Conservation (phyloP, 441 rosid species). For the Capsella rubella region DNA sequence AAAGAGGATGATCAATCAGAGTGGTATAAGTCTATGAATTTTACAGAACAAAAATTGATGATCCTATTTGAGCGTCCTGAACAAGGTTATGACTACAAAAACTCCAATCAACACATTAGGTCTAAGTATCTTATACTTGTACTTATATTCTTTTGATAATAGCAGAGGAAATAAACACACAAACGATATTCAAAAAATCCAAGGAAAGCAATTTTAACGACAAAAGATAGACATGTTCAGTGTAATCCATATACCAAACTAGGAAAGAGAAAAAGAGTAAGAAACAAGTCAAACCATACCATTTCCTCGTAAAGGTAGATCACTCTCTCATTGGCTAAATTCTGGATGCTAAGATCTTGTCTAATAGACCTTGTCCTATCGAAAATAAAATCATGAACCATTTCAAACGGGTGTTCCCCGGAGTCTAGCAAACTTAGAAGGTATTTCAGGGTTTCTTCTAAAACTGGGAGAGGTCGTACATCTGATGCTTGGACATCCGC, state of each 20-base stretch:
- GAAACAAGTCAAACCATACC: conserved; percentile 52
- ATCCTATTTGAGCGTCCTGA: conserved; percentile 14
- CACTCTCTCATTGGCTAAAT: conserved; percentile 62
- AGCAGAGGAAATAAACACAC: conserved; percentile 7
- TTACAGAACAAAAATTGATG: neutral
- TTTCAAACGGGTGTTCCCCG: conserved; percentile 70
- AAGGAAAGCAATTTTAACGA: conserved; percentile 5
- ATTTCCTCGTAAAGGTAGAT: conserved; percentile 81
- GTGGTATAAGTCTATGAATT: neutral
- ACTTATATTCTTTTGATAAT: neutral
- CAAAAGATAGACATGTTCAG: conserved; percentile 9
- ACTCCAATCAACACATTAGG: neutral
- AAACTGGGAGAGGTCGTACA: conserved; percentile 74
- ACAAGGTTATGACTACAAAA: neutral
- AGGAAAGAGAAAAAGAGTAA: conserved; percentile 11
- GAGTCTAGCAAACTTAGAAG: conserved; percentile 70
- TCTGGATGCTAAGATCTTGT: conserved; percentile 94
- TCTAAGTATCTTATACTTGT: neutral
- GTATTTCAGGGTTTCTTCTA: conserved; percentile 75
- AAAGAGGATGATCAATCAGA: neutral
- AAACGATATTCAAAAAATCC: neutral
- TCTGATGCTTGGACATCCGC: conserved; percentile 62
- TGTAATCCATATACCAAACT: neutral
- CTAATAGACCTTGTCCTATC: conserved; percentile 95
- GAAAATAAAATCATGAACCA: conserved; percentile 87